Base-by-base conservation (phyloP, 805 yeast species). In the Kodamaea neixiangensis region DNA sequence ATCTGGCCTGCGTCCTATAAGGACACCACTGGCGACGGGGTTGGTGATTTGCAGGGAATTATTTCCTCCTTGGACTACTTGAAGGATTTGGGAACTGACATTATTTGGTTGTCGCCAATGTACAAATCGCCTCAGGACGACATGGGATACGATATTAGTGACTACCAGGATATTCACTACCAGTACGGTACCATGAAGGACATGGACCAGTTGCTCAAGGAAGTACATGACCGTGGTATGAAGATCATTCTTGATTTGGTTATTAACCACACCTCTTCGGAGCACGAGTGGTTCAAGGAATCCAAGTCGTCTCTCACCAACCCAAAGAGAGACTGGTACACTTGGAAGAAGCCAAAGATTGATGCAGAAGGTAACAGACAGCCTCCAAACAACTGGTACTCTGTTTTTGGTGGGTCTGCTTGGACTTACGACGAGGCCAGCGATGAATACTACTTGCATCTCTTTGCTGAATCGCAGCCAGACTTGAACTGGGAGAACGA, bases 401-500 rank as follows among this genome's bases (percentile, higher is more conserved):
- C 83, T 5, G 66, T 64, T 56, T 81, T 81, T 61, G 73, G 78
- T 10, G 83, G 81, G 3, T 67, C 79, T 35, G 83, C 85, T 14
- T 81, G 86, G 86, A 68, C 67, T 40, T 81, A 72, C 60, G 85
- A 81, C 60, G 83, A 78, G 53, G 25, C 35, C 3, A 80, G 84
- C 14, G 72, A 73, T 40, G 84, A 81, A 65, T 81, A 80, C 68
- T 81, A 80, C 64, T 65, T 81, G 55, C 76, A 73, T 47, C 65
- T 80, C 48, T 81, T 80, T 65, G 83, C 83, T 13, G 65, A 64
- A 43, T 60, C 75, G 25, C 86, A 81, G 64, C 86, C 85, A 9
- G 86, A 82, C 57, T 68, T 82, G 56, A 82, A 81, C 64, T 82
- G 86, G 86, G 85, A 81, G 54, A 79, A 74, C 58, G 72, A 62